Conservation (phyloP, 176 grass and related monocot genomes). For the Aegilops umbellulata region DNA sequence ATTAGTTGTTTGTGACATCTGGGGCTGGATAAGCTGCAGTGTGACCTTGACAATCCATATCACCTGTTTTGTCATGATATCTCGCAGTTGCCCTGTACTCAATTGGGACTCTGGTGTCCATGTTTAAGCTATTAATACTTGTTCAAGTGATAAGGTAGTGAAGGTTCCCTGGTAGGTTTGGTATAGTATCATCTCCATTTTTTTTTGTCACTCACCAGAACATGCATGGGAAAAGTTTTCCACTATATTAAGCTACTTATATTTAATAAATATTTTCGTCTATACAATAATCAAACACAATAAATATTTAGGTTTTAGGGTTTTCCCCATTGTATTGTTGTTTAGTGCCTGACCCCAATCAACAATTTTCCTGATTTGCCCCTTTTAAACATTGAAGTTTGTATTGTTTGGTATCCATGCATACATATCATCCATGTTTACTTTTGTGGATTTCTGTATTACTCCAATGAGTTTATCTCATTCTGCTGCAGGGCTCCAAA, state of each 20-base stretch:
- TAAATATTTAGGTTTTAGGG: neutral
- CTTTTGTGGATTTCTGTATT: neutral
- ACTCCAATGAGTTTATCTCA: neutral
- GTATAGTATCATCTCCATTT: neutral
- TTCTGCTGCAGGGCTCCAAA: neutral
- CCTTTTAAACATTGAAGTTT: neutral
- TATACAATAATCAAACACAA: too few species aligned
- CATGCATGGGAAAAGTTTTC: too few species aligned
- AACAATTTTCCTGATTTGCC: neutral
- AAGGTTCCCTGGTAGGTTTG: neutral
- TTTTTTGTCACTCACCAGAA: neutral
- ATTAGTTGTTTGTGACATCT: slow-evolving; percentile 7
- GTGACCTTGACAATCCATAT: neutral
- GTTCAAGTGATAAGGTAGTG: neutral
- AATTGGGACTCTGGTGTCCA: neutral
- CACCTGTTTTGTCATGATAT: neutral
- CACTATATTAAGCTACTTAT: too few species aligned
- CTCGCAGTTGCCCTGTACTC: neutral
- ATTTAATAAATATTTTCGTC: too few species aligned
- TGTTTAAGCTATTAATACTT: neutral
- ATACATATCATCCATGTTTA: neutral
- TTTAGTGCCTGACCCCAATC: neutral
- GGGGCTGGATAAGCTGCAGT: neutral
- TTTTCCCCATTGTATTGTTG: neutral
- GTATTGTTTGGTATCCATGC: neutral